Conservation (phyloP, 2,329 filamentous ascomycete genomes). For the Chaetomium sp. region DNA sequence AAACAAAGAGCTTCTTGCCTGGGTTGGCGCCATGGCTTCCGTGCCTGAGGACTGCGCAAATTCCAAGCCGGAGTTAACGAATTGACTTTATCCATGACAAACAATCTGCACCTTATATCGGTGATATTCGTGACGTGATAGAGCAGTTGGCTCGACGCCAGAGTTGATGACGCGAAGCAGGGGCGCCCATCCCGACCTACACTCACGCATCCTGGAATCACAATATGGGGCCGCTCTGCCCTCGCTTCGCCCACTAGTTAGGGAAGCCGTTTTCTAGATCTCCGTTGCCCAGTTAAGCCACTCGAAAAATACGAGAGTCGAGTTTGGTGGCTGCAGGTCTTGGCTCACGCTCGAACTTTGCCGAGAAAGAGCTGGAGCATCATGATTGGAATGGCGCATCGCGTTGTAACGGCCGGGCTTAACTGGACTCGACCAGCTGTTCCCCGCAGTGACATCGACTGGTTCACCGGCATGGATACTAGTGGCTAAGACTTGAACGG, state of each 20-base stretch:
- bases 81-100: no score
- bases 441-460: slow-evolving; percentile 3
- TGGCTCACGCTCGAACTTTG: background rate
- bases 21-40: no score
- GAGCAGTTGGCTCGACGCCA: no score
- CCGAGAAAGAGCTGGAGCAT: background rate
- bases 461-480: background rate
- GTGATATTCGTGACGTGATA: no score
- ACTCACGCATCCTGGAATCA: no score
- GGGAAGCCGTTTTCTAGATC: background rate
- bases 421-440: background rate
- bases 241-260: background rate
- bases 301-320: slow-evolving; percentile 3
- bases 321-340: slow-evolving; percentile 7
- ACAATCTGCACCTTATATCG: no score
- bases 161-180: no score
- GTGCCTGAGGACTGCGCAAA: no score
- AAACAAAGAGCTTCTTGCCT: no score
- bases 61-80: no score
- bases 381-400: slow-evolving; percentile 3
- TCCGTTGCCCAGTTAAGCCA: background rate
- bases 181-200: no score
- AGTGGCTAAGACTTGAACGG: background rate
- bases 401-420: background rate
- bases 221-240: no score